These are phyloP conservation scores for Septoria linicola DNA, from an alignment of 2,329 filamentous ascomycete genomes.

Conservation along the genomic window DNA sequence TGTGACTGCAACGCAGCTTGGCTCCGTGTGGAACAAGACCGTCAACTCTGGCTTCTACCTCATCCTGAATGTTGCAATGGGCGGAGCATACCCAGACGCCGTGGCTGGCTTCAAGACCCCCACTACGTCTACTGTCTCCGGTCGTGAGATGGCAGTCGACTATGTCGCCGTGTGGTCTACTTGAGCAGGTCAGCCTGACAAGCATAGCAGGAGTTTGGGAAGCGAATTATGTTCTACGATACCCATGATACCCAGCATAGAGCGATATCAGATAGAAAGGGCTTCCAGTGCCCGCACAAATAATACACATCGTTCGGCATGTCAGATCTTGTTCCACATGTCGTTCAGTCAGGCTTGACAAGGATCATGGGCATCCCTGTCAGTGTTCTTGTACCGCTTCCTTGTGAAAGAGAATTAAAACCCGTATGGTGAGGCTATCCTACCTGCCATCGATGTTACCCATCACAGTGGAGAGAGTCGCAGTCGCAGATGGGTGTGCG, in stretches of 20 bases:
- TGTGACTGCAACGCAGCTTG: slow-evolving; percentile 27
- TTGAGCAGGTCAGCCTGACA: background rate
- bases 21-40: slow-evolving; percentile 29
- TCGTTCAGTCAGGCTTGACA: background rate
- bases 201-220: background rate
- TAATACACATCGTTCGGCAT: background rate
- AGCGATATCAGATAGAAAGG: background rate
- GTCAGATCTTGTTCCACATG: too few species aligned
- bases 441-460: too few species aligned
- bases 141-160: slow-evolving; percentile 26
- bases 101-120: slow-evolving; percentile 32
- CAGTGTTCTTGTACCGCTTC: too few species aligned
- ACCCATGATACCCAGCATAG: background rate
- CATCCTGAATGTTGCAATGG: slow-evolving; percentile 35
- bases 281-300: background rate
- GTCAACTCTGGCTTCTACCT: slow-evolving; percentile 33
- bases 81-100: slow-evolving; percentile 34
- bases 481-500: too few species aligned
- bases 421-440: too few species aligned
- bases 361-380: background rate
- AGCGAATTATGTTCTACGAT: background rate
- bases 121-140: slow-evolving; percentile 21
- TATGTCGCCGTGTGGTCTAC: slow-evolving; percentile 31
- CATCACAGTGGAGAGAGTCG: too few species aligned
- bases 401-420: too few species aligned